A percentile compares a stretch with the other conserved stretches of the same genome.
These are phyloP conservation scores for Lippia alba DNA, from an alignment of 305 asterid species.

Conservation along the genomic window DNA sequence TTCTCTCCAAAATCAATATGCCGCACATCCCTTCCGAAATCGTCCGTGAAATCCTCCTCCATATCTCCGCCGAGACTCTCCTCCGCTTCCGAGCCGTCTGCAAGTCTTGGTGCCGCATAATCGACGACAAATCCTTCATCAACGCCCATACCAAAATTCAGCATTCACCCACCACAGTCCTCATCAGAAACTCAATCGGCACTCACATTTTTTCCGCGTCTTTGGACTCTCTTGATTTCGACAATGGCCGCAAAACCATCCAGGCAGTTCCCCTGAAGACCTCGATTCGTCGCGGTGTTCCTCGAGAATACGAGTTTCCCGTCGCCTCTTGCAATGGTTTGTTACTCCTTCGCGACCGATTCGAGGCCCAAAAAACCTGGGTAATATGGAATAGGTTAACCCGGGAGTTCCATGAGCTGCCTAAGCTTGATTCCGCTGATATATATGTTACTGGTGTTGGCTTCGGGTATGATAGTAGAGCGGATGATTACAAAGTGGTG, in stretches of 20 bases:
- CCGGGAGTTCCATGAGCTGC: too few species aligned
- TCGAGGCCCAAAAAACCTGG: too few species aligned
- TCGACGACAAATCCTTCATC: conserved; percentile 32
- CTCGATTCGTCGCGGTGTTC: background rate
- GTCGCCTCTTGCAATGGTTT: conserved; percentile 26
- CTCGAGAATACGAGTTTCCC: background rate
- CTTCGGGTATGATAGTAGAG: too few species aligned
- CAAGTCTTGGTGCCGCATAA: conserved; percentile 27
- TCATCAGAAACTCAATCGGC: background rate
- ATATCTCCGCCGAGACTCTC: conserved; percentile 16
- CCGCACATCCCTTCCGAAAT: conserved; percentile 22
- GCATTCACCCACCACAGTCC: background rate
- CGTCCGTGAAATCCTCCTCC: conserved; percentile 12
- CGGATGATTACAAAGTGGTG: too few species aligned
- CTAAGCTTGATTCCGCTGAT: too few species aligned
- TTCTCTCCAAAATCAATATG: too few species aligned
- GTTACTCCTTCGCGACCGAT: conserved; percentile 21
- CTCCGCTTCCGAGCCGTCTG: conserved; percentile 24
- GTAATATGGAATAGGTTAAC: too few species aligned
- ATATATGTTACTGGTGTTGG: too few species aligned
- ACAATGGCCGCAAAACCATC: background rate
- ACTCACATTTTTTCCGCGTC: background rate
- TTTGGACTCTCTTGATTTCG: background rate
- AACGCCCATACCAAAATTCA: conserved; percentile 18
- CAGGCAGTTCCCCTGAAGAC: background rate